Evolutionary conservation across 2,329 filamentous ascomycete species (phyloP).

Genomic region (Neocatenulostroma microsporum): DNA sequence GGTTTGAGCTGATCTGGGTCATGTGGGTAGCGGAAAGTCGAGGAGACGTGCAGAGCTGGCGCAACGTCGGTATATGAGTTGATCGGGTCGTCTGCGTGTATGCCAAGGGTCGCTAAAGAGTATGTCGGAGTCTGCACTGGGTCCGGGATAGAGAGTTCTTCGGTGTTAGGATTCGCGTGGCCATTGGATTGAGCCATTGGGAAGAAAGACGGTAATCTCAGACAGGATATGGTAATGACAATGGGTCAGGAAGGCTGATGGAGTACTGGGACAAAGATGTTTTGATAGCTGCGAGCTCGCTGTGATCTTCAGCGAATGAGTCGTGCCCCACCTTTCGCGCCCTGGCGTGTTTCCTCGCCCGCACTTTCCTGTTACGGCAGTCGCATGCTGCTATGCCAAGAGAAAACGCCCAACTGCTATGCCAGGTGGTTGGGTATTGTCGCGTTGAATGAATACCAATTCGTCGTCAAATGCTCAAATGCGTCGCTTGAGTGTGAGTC

Average conservation of each 20-base stretch:
- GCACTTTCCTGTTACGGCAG: too few relatives aligned
- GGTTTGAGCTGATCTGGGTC: slow-evolving; percentile 58
- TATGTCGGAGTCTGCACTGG: slow-evolving; percentile 11
- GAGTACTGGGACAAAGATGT: too few relatives aligned
- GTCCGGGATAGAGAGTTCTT: slow-evolving; percentile 10
- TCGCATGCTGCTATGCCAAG: too few relatives aligned
- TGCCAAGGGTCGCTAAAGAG: slow-evolving; percentile 25
- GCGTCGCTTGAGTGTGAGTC: slow-evolving; percentile 36
- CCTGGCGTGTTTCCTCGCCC: too few relatives aligned
- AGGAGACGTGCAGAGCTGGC: slow-evolving; percentile 82
- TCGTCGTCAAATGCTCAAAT: slow-evolving; percentile 15
- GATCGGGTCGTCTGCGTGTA: slow-evolving; percentile 31
- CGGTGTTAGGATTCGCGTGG: slow-evolving; percentile 17
- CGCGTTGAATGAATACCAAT: not conserved
- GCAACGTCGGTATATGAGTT: slow-evolving; percentile 59
- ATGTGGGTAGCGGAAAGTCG: slow-evolving; percentile 74
- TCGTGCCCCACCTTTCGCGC: too few relatives aligned
- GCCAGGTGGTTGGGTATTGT: not conserved
- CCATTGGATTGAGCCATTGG: slow-evolving; percentile 9
- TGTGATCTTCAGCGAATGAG: too few relatives aligned
- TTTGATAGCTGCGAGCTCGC: too few relatives aligned
- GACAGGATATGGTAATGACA: too few relatives aligned
- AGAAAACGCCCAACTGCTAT: too few relatives aligned
- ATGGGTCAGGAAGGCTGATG: too few relatives aligned
- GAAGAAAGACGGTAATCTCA: not conserved